A percentile compares a stretch with the other conserved stretches of the same genome.
phyloP scores from a whole-genome alignment of 495 filamentous ascomycete species.

The Aspergillus taichungensis region DNA sequence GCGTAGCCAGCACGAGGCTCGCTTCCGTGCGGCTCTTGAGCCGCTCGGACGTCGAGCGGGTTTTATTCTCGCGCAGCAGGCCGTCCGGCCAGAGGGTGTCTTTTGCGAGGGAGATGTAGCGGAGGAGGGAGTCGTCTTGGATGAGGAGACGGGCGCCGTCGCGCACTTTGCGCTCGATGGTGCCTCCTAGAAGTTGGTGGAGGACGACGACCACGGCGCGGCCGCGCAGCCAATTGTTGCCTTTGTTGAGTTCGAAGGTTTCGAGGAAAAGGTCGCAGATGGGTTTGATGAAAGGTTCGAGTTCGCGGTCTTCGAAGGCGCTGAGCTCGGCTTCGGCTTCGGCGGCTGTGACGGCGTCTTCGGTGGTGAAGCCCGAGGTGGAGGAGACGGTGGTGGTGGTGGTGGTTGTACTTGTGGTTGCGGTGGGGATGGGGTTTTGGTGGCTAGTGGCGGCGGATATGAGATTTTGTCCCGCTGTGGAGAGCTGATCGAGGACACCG shows the following conservation, averaged over 20 bases:
- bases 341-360: conserved; percentile 59
- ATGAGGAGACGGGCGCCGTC: conserved; percentile 63
- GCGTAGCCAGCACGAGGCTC: conserved; percentile 67
- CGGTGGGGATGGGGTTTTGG: not conserved
- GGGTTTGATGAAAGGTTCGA: conserved; percentile 94
- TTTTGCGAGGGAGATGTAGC: conserved; percentile 60
- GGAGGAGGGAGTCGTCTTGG: conserved; percentile 69
- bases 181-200: conserved; percentile 67
- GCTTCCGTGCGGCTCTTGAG: conserved; percentile 62
- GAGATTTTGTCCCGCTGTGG: conserved; percentile 83
- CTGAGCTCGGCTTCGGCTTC: conserved; percentile 93
- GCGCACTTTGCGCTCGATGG: conserved; percentile 85
- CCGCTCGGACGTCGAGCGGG: conserved; percentile 57
- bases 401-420: not conserved
- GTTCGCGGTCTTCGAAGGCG: conserved; percentile 82
- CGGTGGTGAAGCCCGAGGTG: conserved; percentile 34
- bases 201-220: conserved; percentile 83
- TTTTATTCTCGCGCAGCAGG: conserved; percentile 40
- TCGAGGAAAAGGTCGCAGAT: conserved; percentile 98
- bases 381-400: conserved; percentile 38
- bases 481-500: conserved; percentile 89
- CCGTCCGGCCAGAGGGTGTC: conserved; percentile 78
- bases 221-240: conserved; percentile 89
- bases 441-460: conserved; percentile 82
- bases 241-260: conserved; percentile 86